phyloP scores from a whole-genome alignment of 108 stramenopile genomes.

The Discostella pseudostelligera region DNA sequence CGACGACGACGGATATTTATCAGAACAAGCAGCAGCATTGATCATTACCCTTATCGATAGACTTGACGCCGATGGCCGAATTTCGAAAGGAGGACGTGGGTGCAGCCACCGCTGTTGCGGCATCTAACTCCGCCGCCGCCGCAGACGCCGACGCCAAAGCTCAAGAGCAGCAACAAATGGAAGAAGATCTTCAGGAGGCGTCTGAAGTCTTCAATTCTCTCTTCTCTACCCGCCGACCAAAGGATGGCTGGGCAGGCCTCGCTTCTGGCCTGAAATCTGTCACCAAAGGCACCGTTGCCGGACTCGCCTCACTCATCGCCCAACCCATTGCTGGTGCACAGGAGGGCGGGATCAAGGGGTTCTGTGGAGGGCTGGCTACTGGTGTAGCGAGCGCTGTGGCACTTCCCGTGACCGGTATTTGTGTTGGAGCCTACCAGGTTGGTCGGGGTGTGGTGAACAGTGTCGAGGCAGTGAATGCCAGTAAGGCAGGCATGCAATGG shows the following conservation, averaged over 20 bases:
- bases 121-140: neutral
- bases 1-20: too few relatives aligned
- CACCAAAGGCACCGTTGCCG: slow-evolving; percentile 79
- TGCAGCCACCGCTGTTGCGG: slow-evolving; percentile 1
- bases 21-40: neutral
- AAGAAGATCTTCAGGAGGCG: slow-evolving; percentile 42
- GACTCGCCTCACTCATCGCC: slow-evolving; percentile 73
- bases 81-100: neutral
- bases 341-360: slow-evolving; percentile 72
- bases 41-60: neutral
- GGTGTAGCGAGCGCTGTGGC: slow-evolving; percentile 81
- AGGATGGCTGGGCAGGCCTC: slow-evolving; percentile 87
- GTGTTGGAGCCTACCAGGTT: slow-evolving; percentile 83
- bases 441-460: slow-evolving; percentile 74
- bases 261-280: slow-evolving; percentile 72
- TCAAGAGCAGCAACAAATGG: slow-evolving; percentile 28
- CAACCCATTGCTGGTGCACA: slow-evolving; percentile 87
- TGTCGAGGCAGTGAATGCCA: slow-evolving; percentile 63
- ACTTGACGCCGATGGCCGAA: slow-evolving; percentile 8
- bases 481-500: slow-evolving; percentile 83
- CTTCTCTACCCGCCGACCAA: slow-evolving; percentile 79
- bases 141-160: neutral
- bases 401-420: slow-evolving; percentile 81
- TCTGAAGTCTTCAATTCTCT: slow-evolving; percentile 60
- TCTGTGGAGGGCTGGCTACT: slow-evolving; percentile 76